Conservation (phyloP, 1,139 yeast genomes). For the Candida tropicalis region DNA sequence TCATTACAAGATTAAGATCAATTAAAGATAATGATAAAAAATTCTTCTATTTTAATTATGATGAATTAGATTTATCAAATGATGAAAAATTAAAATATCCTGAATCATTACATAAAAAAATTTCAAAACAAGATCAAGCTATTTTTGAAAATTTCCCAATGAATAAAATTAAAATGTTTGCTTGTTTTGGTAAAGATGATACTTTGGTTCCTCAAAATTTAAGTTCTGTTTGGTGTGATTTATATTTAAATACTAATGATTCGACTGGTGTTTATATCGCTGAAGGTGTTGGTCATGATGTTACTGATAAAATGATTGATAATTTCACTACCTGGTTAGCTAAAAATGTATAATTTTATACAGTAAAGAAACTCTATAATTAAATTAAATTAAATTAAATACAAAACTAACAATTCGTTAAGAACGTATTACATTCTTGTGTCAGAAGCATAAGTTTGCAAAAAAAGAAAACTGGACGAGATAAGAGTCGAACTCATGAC, state of each 20-base stretch:
- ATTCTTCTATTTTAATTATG: conserved; percentile 36
- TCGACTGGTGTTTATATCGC: conserved; percentile 30
- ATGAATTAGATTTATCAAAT: conserved; percentile 35
- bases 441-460: neutral
- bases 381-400: too few relatives aligned
- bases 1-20: conserved; percentile 38
- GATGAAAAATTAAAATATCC: conserved; percentile 36
- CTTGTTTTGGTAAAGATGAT: conserved; percentile 41
- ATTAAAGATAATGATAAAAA: conserved; percentile 27
- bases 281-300: conserved; percentile 39
- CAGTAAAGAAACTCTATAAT: too few relatives aligned
- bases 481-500: conserved; percentile 70
- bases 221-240: conserved; percentile 37
- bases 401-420: neutral
- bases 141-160: conserved; percentile 42
- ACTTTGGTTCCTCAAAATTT: conserved; percentile 40
- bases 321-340: conserved; percentile 37
- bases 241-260: conserved; percentile 31
- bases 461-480: conserved; percentile 52
- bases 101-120: conserved; percentile 36
- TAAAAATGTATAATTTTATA: conserved; percentile 14
- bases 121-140: conserved; percentile 30
- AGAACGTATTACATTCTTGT: neutral
- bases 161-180: conserved; percentile 35
- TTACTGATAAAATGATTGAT: conserved; percentile 39